A percentile compares a stretch with the other conserved stretches of the same genome.
Conservation (phyloP, 306 rosid species). For the Potentilla sterilis region DNA sequence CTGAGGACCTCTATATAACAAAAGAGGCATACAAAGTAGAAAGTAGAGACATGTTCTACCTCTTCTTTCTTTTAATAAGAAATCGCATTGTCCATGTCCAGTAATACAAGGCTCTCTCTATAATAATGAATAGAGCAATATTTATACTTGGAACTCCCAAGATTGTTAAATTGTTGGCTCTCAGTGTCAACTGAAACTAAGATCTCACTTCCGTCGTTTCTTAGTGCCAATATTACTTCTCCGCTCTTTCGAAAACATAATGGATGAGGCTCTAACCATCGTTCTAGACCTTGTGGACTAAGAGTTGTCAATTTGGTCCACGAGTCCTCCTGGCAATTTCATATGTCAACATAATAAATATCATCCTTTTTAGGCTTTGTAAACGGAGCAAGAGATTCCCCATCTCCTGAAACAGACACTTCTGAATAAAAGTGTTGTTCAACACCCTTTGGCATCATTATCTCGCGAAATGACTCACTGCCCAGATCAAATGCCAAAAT, state of each 20-base stretch:
- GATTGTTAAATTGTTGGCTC: neutral
- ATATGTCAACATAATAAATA: neutral
- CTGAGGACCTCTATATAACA: too few species aligned
- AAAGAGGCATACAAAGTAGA: too few species aligned
- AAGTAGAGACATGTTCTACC: neutral
- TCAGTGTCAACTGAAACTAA: neutral
- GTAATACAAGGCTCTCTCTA: neutral
- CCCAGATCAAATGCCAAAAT: neutral
- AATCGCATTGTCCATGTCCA: neutral
- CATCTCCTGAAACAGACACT: neutral
- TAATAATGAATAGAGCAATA: neutral
- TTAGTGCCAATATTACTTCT: neutral
- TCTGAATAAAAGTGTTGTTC: neutral
- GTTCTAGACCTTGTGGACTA: neutral
- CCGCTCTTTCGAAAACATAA: neutral
- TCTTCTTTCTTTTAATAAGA: neutral
- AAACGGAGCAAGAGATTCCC: neutral
- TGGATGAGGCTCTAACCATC: neutral
- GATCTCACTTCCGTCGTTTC: too few species aligned
- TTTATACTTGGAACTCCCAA: neutral
- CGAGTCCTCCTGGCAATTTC: neutral
- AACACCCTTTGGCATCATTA: neutral
- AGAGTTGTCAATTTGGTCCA: neutral
- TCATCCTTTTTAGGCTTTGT: neutral
- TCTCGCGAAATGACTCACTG: neutral